Evolutionary conservation across 202 grass and related monocot genomes (phyloP), one percentile per base, ranked within the genome.

Genomic region (Alloteropsis angusta): DNA sequence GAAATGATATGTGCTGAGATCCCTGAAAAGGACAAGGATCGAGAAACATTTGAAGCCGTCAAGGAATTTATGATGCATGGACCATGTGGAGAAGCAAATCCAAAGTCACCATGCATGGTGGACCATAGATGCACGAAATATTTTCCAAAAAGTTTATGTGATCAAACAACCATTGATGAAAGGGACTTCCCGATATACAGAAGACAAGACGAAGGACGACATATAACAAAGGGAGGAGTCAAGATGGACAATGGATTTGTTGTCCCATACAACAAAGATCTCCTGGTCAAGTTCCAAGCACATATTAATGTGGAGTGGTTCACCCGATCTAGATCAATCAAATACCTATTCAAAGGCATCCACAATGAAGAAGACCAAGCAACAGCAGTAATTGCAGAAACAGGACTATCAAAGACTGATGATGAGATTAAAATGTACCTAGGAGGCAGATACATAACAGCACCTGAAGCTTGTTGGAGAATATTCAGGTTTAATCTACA

Each of bases 341-440:
- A 84, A 30, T 84, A 80, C 45, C 36, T 84, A 6, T 84, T 64
- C 48, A 84, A 80, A 12, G 37, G 61, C 21, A 46, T 87, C 1
- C n/a, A 18, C 19, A 36, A 83, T 65, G 71, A 1, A 22, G 23
- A 71, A 59, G 46, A 80, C 48, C 60, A 79, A 11, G 38, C 12
- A 46, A 88, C 56, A 39, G 6, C 62, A 50, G 19, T 77, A 16
- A 13, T 84, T 39, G 32, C 36, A 60, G 30, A 38, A 76, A 49
- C 1, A 49, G 17, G 37, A 17, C 23, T 42, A 44, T 32, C 71
- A 49, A 59, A 49, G 2, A 16, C n/a, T 3, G 4, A 70, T 3
- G 65, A 84, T 54, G 82, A 84, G 35, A 84, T 84, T 30, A 85
- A 66, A 30, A 85, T 16, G 12, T 79, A 79, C 67, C 83, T 85